phyloP scores from a whole-genome alignment of 306 rosid genomes.

The Lotus japonicus region DNA sequence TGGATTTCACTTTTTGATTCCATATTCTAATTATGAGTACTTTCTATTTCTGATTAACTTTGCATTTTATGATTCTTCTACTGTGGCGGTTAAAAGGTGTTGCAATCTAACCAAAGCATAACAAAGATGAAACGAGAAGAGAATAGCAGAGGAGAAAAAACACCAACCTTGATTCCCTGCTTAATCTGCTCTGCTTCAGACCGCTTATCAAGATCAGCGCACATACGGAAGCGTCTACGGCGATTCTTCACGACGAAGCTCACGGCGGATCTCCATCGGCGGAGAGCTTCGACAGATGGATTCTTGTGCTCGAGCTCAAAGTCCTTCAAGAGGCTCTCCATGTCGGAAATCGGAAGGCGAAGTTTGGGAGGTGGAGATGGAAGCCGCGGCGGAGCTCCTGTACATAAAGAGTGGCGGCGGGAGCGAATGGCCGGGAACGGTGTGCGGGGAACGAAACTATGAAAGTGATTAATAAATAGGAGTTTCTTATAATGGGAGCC shows the following conservation, averaged over 20 bases:
- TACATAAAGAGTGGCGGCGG: background rate
- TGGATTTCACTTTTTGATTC: background rate
- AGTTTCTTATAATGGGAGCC: too few relatives aligned
- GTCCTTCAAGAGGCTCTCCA: slow-evolving; percentile 48
- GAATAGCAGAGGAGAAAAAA: background rate
- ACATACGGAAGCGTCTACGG: slow-evolving; percentile 65
- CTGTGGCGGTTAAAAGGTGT: background rate
- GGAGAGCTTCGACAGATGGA: slow-evolving; percentile 44
- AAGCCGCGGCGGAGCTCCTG: background rate
- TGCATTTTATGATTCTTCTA: background rate
- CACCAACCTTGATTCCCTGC: slow-evolving; percentile 68
- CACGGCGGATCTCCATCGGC: slow-evolving; percentile 78
- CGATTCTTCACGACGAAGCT: slow-evolving; percentile 67
- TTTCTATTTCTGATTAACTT: background rate
- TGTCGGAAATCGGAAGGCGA: background rate
- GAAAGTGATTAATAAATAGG: too few relatives aligned
- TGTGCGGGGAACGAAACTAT: too few relatives aligned
- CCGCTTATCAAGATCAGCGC: slow-evolving; percentile 83
- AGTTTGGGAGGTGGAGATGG: background rate
- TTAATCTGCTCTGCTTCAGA: slow-evolving; percentile 47
- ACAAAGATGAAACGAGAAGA: background rate
- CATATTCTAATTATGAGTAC: background rate
- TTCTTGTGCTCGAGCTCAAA: slow-evolving; percentile 55
- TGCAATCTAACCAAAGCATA: too few relatives aligned
- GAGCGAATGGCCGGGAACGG: too few relatives aligned